A percentile compares a stretch with the other conserved stretches of the same genome.
These are phyloP conservation scores for Candida sp. DNA, from an alignment of 1,139 yeast genomes.

Conservation along the genomic window DNA sequence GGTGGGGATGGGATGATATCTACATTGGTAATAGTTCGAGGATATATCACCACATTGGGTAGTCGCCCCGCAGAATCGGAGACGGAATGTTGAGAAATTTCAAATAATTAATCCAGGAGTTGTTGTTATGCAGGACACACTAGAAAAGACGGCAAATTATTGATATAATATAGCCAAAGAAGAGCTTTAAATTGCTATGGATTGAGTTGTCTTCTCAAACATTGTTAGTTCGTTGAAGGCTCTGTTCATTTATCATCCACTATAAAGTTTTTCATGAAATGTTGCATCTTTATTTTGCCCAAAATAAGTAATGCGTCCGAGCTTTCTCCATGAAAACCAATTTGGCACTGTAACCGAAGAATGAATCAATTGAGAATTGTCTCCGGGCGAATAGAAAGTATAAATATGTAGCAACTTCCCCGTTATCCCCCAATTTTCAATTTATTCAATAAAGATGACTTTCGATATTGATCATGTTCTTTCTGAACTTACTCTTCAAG, in stretches of 20 bases:
- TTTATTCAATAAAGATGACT: not conserved
- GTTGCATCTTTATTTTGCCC: not conserved
- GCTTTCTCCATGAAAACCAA: not conserved
- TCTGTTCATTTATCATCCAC: not conserved
- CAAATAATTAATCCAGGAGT: no score
- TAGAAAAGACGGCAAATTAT: not conserved
- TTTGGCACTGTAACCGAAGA: not conserved
- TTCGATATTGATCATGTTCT: conserved; percentile 42
- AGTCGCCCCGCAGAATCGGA: no score
- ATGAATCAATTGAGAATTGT: no score
- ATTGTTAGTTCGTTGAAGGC: no score
- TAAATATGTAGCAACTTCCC: no score
- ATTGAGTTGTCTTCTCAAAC: not conserved
- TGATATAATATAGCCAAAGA: not conserved
- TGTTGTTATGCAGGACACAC: not conserved
- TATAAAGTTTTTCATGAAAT: not conserved
- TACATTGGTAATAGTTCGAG: no score
- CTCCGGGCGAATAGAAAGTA: no score
- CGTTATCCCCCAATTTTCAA: no score
- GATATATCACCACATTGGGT: no score
- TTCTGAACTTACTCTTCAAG: conserved; percentile 40
- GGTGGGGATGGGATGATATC: no score
- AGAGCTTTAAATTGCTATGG: not conserved
- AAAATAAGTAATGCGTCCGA: not conserved
- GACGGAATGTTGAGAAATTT: no score